Conservation (phyloP, 306 rosid species). For the Corylus avellana region DNA sequence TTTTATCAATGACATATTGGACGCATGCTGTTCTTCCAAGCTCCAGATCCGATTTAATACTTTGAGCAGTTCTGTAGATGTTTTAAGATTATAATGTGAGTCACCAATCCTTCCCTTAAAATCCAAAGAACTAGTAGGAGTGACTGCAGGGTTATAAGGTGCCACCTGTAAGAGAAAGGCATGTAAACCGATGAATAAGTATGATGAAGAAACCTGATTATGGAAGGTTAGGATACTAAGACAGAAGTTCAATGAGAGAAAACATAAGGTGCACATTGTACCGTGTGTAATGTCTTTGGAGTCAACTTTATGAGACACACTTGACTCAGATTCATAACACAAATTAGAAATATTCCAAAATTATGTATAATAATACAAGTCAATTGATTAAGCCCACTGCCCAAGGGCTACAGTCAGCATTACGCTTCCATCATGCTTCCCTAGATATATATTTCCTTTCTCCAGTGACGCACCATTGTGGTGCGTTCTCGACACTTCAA, state of each 20-base stretch:
- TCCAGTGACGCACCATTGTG: not conserved
- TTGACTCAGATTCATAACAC: not conserved
- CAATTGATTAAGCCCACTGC: not conserved
- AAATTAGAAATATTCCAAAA: not conserved
- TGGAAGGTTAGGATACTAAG: not conserved
- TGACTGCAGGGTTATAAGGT: conserved; percentile 79
- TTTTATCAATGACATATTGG: conserved; percentile 74
- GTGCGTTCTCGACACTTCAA: not conserved
- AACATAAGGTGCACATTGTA: not conserved
- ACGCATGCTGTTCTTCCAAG: conserved; percentile 91
- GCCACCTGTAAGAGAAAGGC: conserved; percentile 68
- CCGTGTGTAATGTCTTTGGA: not conserved
- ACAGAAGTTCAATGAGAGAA: not conserved
- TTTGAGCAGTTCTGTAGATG: conserved; percentile 89
- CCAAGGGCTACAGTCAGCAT: not conserved
- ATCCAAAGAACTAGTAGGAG: conserved; percentile 85
- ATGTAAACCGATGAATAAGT: conserved; percentile 3
- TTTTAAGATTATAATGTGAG: conserved; percentile 76
- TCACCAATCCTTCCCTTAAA: conserved; percentile 82
- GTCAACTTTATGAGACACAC: not conserved
- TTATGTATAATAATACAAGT: not conserved
- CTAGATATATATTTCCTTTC: not conserved
- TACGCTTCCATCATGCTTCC: not conserved
- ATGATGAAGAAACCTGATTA: not conserved
- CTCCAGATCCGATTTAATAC: conserved; percentile 97